phyloP scores from a whole-genome alignment of 1,284 basidiomycete genomes.

The Rhizoctonia solani region DNA sequence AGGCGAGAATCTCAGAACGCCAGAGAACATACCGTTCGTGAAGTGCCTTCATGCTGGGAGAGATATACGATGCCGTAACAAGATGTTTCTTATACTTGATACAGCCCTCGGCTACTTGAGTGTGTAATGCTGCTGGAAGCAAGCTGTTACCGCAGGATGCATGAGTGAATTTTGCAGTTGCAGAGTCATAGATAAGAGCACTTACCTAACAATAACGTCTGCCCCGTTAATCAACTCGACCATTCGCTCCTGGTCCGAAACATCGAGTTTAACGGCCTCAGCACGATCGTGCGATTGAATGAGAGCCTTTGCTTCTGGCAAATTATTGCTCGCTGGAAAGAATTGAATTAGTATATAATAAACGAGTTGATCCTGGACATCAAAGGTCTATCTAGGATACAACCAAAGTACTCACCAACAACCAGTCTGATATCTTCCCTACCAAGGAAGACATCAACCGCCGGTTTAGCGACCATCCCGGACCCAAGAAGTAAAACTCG shows the following conservation, averaged over 20 bases:
- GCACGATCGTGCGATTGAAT: conserved; percentile 55
- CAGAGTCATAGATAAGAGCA: conserved; percentile 20
- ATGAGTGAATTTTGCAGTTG: not conserved
- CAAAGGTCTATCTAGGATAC: not conserved
- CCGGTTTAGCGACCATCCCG: conserved; percentile 89
- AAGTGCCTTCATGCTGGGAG: conserved; percentile 74
- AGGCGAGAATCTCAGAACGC: not conserved
- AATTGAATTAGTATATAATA: not conserved
- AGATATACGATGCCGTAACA: conserved; percentile 92
- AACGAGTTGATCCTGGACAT: not conserved
- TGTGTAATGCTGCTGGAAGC: conserved; percentile 79
- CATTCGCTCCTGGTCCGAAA: conserved; percentile 57
- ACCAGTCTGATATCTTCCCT: conserved; percentile 65
- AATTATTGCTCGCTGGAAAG: conserved; percentile 71
- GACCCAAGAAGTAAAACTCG: conserved; percentile 82
- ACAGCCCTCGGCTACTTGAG: conserved; percentile 74
- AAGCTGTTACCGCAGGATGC: conserved; percentile 55
- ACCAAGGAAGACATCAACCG: conserved; percentile 71
- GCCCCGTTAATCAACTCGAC: conserved; percentile 58
- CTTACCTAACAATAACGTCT: conserved; percentile 71
- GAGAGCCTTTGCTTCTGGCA: conserved; percentile 63
- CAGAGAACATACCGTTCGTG: conserved; percentile 58
- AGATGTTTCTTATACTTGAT: conserved; percentile 76
- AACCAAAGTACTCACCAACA: conserved; percentile 62
- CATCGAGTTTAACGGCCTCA: conserved; percentile 63